These are phyloP conservation scores for Trichosanthes truncata DNA, from an alignment of 306 rosid species.

Conservation along the genomic window DNA sequence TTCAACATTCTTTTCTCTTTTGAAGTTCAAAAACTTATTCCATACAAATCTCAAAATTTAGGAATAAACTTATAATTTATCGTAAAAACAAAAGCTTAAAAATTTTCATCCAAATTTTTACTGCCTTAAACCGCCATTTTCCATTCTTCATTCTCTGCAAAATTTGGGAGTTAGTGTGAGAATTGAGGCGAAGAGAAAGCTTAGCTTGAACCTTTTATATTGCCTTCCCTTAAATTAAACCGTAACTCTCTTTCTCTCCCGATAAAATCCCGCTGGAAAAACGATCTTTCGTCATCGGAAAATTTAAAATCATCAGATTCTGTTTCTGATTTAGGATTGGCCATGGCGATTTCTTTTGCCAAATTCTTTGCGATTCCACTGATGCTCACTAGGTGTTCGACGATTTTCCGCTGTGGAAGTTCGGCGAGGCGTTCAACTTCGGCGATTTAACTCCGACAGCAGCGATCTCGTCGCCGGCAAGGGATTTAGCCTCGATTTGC, in stretches of 20 bases:
- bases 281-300: neutral
- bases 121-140: neutral
- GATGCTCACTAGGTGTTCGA: constrained; percentile 17
- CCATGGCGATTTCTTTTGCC: constrained; percentile 33
- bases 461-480: constrained; percentile 49
- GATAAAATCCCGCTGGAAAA: neutral
- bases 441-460: constrained; percentile 91
- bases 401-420: constrained; percentile 19
- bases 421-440: constrained; percentile 60
- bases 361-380: constrained; percentile 13
- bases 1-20: no score
- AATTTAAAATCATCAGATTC: neutral
- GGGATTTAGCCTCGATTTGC: constrained; percentile 37
- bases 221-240: constrained; percentile 34
- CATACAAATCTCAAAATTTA: no score
- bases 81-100: neutral
- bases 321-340: neutral
- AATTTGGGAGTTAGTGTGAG: neutral
- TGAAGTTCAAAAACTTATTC: no score
- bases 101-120: neutral
- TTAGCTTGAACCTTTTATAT: constrained; percentile 19
- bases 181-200: neutral
- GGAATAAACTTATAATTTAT: no score
- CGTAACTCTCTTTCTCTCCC: constrained; percentile 15
- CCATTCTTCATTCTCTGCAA: neutral